Conservation (phyloP, 2,329 filamentous ascomycete genomes). For the Epichloe gansuensis region DNA sequence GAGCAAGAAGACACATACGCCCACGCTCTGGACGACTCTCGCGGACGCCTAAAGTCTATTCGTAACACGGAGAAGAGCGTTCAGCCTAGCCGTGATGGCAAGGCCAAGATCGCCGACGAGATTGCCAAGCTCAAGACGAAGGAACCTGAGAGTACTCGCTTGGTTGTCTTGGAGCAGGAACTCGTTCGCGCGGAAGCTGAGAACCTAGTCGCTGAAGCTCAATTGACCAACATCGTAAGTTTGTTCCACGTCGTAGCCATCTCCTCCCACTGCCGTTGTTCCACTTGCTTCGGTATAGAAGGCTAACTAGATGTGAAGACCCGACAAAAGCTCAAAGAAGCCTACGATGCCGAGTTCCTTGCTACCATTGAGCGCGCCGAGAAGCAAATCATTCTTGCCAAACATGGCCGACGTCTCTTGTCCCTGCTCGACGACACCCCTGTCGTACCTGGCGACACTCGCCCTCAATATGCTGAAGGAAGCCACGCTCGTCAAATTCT, state of each 20-base stretch:
- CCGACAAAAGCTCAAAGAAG: slow-evolving; percentile 89
- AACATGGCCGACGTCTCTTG: slow-evolving; percentile 75
- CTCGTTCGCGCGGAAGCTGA: slow-evolving; percentile 92
- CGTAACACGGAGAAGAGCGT: slow-evolving; percentile 93
- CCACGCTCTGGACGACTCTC: slow-evolving; percentile 74
- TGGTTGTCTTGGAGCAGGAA: slow-evolving; percentile 87
- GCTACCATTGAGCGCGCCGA: slow-evolving; percentile 92
- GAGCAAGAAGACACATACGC: slow-evolving; percentile 88
- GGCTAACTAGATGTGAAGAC: slow-evolving; percentile 67
- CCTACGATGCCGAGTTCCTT: slow-evolving; percentile 76
- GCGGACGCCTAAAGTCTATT: slow-evolving; percentile 75
- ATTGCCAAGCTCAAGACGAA: slow-evolving; percentile 85
- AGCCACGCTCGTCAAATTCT: slow-evolving; percentile 69
- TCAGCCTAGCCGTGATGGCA: slow-evolving; percentile 79
- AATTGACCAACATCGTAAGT: slow-evolving; percentile 84
- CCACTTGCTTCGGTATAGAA: too few relatives aligned
- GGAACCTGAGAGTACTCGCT: slow-evolving; percentile 70
- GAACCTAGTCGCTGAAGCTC: slow-evolving; percentile 89
- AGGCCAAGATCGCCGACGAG: slow-evolving; percentile 80
- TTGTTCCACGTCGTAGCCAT: background rate
- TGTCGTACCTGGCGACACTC: slow-evolving; percentile 71
- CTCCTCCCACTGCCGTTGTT: background rate
- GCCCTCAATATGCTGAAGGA: slow-evolving; percentile 52
- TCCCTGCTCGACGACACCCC: slow-evolving; percentile 81
- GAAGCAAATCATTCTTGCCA: slow-evolving; percentile 90